These are phyloP conservation scores for Fraxinus xanthoxyloides DNA, from an alignment of 305 asterid genomes.

Conservation along the genomic window DNA sequence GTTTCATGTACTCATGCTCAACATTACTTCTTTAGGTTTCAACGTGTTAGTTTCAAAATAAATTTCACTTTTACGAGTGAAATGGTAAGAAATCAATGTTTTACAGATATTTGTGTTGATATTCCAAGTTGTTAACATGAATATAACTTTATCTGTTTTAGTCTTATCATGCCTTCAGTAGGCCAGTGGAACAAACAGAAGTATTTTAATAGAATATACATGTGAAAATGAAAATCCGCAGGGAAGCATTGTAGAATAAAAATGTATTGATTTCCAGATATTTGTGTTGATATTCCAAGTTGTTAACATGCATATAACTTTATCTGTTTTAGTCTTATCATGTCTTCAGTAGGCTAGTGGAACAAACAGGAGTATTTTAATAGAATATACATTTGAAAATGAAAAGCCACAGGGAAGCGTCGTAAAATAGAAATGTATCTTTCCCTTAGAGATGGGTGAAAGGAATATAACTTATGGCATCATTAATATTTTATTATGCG, in stretches of 20 bases:
- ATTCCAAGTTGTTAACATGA: conserved; percentile 7
- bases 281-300: conserved; percentile 9
- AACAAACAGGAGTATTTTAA: conserved; percentile 13
- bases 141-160: not conserved
- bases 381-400: conserved; percentile 1
- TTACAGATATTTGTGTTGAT: conserved; percentile 3
- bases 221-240: not conserved
- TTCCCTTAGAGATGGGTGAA: conserved; percentile 9
- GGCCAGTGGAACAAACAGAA: conserved; percentile 22
- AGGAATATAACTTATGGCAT: not conserved
- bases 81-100: not conserved
- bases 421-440: conserved; percentile 3
- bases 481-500: conserved; percentile 18
- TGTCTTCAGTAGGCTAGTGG: conserved; percentile 21
- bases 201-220: conserved; percentile 7
- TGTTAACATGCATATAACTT: conserved; percentile 1
- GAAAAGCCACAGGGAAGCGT: not conserved
- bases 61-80: not conserved
- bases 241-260: conserved; percentile 1
- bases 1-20: not conserved
- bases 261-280: not conserved
- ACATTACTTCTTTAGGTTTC: not conserved
- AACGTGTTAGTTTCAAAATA: not conserved
- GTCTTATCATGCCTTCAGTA: conserved; percentile 2
- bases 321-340: not conserved